Evolutionary conservation across 208 protist genomes (phyloP).

Genomic region (Acanthamoeba comandoni): DNA sequence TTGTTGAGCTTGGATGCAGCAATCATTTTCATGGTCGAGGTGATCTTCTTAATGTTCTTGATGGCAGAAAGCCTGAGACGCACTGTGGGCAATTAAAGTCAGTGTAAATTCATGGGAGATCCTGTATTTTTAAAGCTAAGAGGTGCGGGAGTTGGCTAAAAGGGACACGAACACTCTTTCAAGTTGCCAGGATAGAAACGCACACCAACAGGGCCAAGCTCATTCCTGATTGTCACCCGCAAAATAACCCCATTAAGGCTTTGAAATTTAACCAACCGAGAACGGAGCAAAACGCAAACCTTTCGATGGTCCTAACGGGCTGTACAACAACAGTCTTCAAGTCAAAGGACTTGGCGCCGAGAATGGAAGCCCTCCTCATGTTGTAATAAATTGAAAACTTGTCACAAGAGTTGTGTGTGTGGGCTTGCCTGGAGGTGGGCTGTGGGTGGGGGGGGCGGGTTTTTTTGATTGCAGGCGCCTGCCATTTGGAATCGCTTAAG

Average conservation of each 20-base stretch:
- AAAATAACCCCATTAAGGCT: background rate
- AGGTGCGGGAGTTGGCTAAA: background rate
- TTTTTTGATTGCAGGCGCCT: no score
- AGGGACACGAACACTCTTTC: slow-evolving; percentile 64
- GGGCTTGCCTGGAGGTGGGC: no score
- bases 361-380: slow-evolving; percentile 51
- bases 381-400: no score
- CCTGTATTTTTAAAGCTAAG: background rate
- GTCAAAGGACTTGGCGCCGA: slow-evolving; percentile 27
- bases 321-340: slow-evolving; percentile 44
- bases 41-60: slow-evolving; percentile 82
- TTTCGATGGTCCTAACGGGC: slow-evolving; percentile 28
- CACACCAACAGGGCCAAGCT: slow-evolving; percentile 54
- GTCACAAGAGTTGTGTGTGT: no score
- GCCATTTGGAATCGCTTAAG: no score
- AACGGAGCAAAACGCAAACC: background rate
- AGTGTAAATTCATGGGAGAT: background rate
- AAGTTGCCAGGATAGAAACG: slow-evolving; percentile 69
- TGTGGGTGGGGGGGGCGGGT: no score
- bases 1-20: slow-evolving; percentile 84
- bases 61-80: slow-evolving; percentile 51
- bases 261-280: background rate
- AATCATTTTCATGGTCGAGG: slow-evolving; percentile 87
- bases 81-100: background rate
- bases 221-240: slow-evolving; percentile 5